Evolutionary conservation across 2,329 filamentous ascomycete genomes (phyloP).

Genomic region (Exophiala mesophila): DNA sequence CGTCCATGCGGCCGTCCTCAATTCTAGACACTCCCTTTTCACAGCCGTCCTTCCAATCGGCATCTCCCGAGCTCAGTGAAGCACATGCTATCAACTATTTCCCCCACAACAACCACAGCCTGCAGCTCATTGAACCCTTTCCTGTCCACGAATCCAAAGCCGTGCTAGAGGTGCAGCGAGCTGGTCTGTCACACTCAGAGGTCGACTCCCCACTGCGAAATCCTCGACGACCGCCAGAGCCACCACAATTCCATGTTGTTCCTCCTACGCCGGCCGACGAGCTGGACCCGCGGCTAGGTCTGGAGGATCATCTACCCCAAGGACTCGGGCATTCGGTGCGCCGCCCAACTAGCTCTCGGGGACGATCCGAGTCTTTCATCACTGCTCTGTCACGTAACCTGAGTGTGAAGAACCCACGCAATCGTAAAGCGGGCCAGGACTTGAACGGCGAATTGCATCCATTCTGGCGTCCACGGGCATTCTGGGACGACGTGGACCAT

Average conservation of each 20-base stretch:
- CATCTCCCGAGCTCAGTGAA: conserved; percentile 56
- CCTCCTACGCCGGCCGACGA: conserved; percentile 48
- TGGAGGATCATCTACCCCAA: conserved; percentile 23
- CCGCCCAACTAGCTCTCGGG: conserved; percentile 34
- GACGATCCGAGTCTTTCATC: conserved; percentile 37
- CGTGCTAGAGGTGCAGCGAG: conserved; percentile 30
- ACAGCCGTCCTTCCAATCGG: conserved; percentile 41
- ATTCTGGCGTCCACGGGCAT: conserved; percentile 60
- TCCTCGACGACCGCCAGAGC: conserved; percentile 53
- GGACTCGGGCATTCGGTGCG: conserved; percentile 26
- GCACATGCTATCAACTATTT: conserved; percentile 58
- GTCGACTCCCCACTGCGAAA: conserved; percentile 57
- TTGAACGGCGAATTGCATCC: conserved; percentile 51
- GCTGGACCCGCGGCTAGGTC: conserved; percentile 36
- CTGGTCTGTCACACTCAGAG: conserved; percentile 26
- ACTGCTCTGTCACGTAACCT: conserved; percentile 35
- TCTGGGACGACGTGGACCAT: conserved; percentile 54
- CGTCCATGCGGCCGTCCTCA: conserved; percentile 43
- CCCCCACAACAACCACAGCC: conserved; percentile 59
- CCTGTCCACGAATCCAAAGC: conserved; percentile 29
- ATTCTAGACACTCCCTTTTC: conserved; percentile 46
- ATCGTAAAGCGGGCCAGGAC: conserved; percentile 39
- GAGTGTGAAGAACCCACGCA: conserved; percentile 38
- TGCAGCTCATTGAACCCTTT: conserved; percentile 58
- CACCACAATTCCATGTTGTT: conserved; percentile 52